Conservation (phyloP, 768 basidiomycete species). For the Boletales sp. region DNA sequence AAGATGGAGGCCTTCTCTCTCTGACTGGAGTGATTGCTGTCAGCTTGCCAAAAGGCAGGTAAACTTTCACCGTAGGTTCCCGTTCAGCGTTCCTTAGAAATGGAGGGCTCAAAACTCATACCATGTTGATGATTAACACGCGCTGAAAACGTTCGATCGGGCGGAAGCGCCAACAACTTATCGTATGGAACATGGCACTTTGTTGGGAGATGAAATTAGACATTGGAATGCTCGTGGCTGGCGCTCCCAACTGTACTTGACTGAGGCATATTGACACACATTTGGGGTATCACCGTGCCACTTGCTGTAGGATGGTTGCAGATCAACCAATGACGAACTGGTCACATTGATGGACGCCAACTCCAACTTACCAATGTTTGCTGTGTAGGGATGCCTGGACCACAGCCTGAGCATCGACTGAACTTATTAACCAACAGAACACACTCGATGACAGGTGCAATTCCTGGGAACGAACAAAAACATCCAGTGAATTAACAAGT, state of each 20-base stretch:
- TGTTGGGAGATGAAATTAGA: no score
- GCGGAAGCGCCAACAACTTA: no score
- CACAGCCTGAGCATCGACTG: neutral
- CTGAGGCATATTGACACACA: neutral
- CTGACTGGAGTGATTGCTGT: no score
- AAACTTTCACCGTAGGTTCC: no score
- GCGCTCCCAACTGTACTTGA: neutral
- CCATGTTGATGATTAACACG: no score
- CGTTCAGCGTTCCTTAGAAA: no score
- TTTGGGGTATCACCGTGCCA: neutral
- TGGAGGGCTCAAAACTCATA: no score
- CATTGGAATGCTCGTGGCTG: neutral
- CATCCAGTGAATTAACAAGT: neutral
- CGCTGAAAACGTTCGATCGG: no score
- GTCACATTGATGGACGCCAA: no score
- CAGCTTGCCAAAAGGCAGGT: no score
- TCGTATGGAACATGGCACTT: no score
- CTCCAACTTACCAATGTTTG: slow-evolving; percentile 1
- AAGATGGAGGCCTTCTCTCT: no score
- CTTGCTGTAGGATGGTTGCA: slow-evolving; percentile 8
- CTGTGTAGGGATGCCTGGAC: slow-evolving; percentile 3
- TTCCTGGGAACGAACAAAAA: neutral
- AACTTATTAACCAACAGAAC: neutral
- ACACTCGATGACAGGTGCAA: neutral
- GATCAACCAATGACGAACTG: neutral